Evolutionary conservation across 441 rosid genomes (phyloP).

Genomic region (Eruca vesicaria): DNA sequence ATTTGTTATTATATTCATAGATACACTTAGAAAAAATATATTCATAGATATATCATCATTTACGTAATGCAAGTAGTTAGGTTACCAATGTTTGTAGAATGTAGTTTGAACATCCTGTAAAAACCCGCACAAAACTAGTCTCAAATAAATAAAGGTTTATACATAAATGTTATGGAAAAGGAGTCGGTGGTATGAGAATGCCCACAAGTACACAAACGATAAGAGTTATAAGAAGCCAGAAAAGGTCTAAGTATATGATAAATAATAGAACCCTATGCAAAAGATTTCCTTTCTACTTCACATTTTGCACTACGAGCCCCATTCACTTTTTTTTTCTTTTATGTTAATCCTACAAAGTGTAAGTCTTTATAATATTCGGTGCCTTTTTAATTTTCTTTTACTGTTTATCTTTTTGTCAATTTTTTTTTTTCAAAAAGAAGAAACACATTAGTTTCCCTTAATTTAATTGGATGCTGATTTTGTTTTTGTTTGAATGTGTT

Average conservation of each 20-base stretch:
- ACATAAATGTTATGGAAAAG: not conserved
- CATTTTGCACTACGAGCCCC: conserved; percentile 23
- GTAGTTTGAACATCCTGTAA: not conserved
- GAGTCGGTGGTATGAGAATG: conserved; percentile 22
- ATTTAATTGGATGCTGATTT: conserved; percentile 1
- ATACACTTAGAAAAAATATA: too few relatives aligned
- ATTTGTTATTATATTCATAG: not conserved
- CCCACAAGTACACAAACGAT: conserved; percentile 11
- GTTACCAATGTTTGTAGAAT: not conserved
- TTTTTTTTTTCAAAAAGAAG: not conserved
- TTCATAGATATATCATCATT: not conserved
- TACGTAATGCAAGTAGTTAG: not conserved
- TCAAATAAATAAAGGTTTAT: not conserved
- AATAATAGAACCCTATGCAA: conserved; percentile 31
- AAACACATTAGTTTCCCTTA: too few relatives aligned
- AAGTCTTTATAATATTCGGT: conserved; percentile 28
- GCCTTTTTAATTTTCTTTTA: conserved; percentile 23
- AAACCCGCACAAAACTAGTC: not conserved
- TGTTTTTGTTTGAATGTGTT: conserved; percentile 2
- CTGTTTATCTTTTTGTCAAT: conserved; percentile 4
- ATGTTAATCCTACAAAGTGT: conserved; percentile 7
- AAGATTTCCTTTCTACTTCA: conserved; percentile 25
- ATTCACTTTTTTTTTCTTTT: conserved; percentile 6
- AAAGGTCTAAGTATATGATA: conserved; percentile 25
- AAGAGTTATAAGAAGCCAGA: conserved; percentile 21